These are phyloP conservation scores for Trifolium repens DNA, from an alignment of 306 rosid genomes.

Conservation along the genomic window DNA sequence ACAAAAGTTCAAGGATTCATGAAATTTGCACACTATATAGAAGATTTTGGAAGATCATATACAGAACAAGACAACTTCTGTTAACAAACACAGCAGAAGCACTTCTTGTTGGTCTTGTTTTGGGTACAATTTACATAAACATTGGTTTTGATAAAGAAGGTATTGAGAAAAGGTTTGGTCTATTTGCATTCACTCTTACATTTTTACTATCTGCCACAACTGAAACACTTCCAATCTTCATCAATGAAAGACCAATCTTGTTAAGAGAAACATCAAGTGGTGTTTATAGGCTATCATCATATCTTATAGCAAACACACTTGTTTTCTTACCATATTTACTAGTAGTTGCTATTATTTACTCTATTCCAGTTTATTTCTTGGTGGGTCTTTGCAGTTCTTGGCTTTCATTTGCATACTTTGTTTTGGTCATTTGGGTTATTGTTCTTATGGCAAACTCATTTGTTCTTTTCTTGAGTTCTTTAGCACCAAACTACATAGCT, in stretches of 20 bases:
- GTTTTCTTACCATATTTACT: conserved; percentile 90
- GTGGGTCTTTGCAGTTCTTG: conserved; percentile 87
- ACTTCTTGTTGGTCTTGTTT: conserved; percentile 80
- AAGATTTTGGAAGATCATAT: conserved; percentile 85
- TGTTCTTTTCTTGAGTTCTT: conserved; percentile 76
- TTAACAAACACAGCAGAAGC: conserved; percentile 82
- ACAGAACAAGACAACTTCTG: conserved; percentile 77
- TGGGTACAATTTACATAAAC: conserved; percentile 89
- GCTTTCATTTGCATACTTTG: conserved; percentile 81
- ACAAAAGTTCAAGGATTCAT: conserved; percentile 70
- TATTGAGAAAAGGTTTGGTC: conserved; percentile 83
- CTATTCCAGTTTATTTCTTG: conserved; percentile 79
- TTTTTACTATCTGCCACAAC: conserved; percentile 88
- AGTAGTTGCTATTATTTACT: conserved; percentile 71
- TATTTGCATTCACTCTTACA: conserved; percentile 88
- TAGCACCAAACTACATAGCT: conserved; percentile 89
- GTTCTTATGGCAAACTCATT: conserved; percentile 88
- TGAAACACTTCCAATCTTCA: conserved; percentile 86
- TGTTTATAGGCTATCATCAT: conserved; percentile 81
- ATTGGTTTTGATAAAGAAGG: conserved; percentile 76
- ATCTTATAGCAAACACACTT: conserved; percentile 87
- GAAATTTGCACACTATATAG: conserved; percentile 64
- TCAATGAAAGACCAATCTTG: conserved; percentile 84
- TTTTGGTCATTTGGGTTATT: conserved; percentile 75
- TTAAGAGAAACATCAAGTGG: conserved; percentile 89